These are phyloP conservation scores for Schoenoplectus tabernaemontani DNA, from an alignment of 202 grass and related monocot genomes.

Conservation along the genomic window DNA sequence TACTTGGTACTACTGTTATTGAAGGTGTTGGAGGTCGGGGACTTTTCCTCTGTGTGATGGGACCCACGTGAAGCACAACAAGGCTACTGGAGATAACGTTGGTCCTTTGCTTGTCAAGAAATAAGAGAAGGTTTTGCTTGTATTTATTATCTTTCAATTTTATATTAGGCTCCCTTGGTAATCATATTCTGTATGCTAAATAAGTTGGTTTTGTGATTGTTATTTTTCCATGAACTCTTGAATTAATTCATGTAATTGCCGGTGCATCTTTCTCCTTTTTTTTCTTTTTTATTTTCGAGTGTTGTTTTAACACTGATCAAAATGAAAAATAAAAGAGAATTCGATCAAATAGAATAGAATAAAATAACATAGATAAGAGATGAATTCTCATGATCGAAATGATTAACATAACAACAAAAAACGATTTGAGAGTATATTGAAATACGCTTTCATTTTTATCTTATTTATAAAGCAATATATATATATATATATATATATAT, in stretches of 20 bases:
- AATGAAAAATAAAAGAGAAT: no score
- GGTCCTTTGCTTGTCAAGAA: slow-evolving; percentile 89
- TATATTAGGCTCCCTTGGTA: neutral
- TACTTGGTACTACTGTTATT: neutral
- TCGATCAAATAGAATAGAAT: no score
- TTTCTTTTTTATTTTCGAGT: no score
- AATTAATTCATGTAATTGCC: neutral
- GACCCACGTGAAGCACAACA: slow-evolving; percentile 90
- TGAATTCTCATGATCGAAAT: no score
- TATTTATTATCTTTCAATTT: no score
- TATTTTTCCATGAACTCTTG: neutral
- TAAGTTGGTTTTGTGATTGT: neutral
- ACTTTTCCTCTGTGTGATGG: slow-evolving; percentile 94
- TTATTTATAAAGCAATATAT: no score
- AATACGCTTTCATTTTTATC: no score
- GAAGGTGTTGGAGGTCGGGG: slow-evolving; percentile 87
- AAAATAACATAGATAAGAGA: no score
- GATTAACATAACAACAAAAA: no score
- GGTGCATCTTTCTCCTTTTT: neutral
- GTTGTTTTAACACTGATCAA: no score
- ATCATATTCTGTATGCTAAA: slow-evolving; percentile 6
- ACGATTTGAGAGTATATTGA: no score
- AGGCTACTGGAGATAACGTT: slow-evolving; percentile 89
- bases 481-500: no score
- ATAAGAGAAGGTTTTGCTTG: slow-evolving; percentile 33